A percentile compares a stretch with the other conserved stretches of the same genome.
These are phyloP conservation scores for Eragrostis nindensis DNA, from an alignment of 176 grass and related monocot species.

Conservation along the genomic window DNA sequence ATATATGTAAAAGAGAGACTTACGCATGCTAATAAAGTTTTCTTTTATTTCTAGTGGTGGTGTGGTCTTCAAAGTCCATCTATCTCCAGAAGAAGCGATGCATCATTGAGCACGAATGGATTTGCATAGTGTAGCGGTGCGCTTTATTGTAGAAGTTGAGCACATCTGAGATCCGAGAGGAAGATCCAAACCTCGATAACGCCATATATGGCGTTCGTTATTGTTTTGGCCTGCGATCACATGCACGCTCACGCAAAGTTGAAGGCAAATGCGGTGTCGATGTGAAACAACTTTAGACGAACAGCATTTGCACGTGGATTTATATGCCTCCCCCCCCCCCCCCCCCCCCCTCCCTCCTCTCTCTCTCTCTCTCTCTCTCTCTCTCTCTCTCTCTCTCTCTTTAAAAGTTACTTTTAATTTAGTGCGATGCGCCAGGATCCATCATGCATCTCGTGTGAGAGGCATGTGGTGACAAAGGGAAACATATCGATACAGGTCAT, in stretches of 20 bases:
- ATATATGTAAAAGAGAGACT: not conserved
- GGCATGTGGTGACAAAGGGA: constrained; percentile 10
- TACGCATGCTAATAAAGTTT: constrained; percentile 25
- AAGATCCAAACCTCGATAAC: constrained; percentile 29
- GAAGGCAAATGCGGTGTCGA: not conserved
- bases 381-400: not conserved
- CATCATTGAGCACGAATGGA: constrained; percentile 10
- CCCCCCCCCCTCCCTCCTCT: too few relatives aligned
- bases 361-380: too few relatives aligned
- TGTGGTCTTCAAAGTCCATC: constrained; percentile 23
- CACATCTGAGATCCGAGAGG: constrained; percentile 10
- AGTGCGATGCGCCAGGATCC: constrained; percentile 32
- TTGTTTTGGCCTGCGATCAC: constrained; percentile 24
- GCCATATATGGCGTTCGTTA: constrained; percentile 4
- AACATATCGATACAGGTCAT: constrained; percentile 20
- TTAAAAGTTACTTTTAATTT: constrained; percentile 8
- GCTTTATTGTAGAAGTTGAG: constrained; percentile 4
- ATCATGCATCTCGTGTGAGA: not conserved
- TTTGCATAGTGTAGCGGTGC: not conserved
- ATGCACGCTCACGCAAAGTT: constrained; percentile 28
- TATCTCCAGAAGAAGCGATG: not conserved
- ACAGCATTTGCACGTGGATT: constrained; percentile 39
- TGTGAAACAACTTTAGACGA: constrained; percentile 28
- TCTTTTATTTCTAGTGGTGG: not conserved
- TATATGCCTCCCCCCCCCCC: not conserved